Percentiles rank a stretch among this genome's conserved stretches.
phyloP scores from a whole-genome alignment of 2,329 filamentous ascomycete genomes.

The Colletotrichum tabaci region DNA sequence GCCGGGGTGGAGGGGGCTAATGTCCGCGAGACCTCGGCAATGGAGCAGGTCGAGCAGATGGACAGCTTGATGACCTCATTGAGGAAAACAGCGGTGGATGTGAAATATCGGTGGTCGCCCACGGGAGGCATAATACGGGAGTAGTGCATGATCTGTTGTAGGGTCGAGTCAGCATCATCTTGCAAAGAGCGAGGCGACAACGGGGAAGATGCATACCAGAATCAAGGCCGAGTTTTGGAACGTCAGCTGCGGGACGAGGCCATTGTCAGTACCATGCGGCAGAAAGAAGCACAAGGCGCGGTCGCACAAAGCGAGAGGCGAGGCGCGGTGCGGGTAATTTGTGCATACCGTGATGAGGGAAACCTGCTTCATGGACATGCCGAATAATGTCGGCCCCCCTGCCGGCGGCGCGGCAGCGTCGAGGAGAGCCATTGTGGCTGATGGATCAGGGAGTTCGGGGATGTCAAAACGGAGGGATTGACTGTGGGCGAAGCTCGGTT shows the following conservation, averaged over 20 bases:
- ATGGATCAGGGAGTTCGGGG: background rate
- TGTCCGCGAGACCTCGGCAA: constrained; percentile 87
- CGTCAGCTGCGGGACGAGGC: constrained; percentile 71
- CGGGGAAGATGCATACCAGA: constrained; percentile 63
- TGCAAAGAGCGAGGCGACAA: background rate
- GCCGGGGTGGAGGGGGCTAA: constrained; percentile 85
- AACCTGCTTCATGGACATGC: constrained; percentile 78
- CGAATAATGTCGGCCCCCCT: constrained; percentile 64
- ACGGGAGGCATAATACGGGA: constrained; percentile 91
- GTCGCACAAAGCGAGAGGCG: background rate
- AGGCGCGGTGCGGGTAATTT: background rate
- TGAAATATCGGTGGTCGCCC: constrained; percentile 89
- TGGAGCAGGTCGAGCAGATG: constrained; percentile 86
- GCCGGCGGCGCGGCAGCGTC: constrained; percentile 55
- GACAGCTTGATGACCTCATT: constrained; percentile 93
- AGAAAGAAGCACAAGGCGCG: background rate
- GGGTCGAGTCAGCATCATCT: constrained; percentile 26
- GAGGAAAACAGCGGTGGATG: constrained; percentile 93
- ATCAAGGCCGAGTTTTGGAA: constrained; percentile 84
- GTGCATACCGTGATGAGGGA: constrained; percentile 62
- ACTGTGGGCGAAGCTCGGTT: constrained; percentile 10
- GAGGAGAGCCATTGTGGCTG: constrained; percentile 58
- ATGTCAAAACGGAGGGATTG: constrained; percentile 15
- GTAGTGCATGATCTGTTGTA: constrained; percentile 86
- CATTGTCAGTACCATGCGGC: constrained; percentile 36